Conservation (phyloP, 495 filamentous ascomycete species). For the Tetracladium setigerum region DNA sequence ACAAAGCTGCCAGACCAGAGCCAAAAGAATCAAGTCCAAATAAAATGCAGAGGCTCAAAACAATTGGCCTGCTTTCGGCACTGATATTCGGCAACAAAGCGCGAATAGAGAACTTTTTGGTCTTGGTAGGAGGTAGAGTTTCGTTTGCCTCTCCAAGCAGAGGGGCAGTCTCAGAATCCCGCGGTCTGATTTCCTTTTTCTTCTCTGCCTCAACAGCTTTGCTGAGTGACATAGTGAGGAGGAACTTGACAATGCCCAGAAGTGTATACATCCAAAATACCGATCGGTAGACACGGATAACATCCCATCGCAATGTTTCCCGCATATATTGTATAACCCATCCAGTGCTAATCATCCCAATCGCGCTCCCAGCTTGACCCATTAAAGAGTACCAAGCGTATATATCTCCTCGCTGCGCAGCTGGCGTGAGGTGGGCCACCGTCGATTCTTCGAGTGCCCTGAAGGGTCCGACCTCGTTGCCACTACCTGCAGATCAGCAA, state of each 20-base stretch:
- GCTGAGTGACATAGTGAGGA: constrained; percentile 52
- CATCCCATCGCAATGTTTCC: constrained; percentile 40
- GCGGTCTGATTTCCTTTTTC: neutral
- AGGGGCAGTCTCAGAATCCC: constrained; percentile 33
- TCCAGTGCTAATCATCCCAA: constrained; percentile 59
- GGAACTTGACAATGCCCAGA: constrained; percentile 60
- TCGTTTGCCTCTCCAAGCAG: constrained; percentile 16
- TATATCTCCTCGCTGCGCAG: constrained; percentile 58
- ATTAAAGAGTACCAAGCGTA: constrained; percentile 77
- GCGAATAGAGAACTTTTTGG: neutral
- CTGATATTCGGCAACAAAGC: constrained; percentile 45
- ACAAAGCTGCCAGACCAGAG: constrained; percentile 67
- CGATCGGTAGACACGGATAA: constrained; percentile 52
- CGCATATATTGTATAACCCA: constrained; percentile 51
- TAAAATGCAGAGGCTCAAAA: constrained; percentile 65
- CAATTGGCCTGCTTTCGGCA: constrained; percentile 45
- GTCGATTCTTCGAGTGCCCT: constrained; percentile 80
- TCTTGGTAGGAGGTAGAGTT: constrained; percentile 10
- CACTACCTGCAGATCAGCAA: constrained; percentile 32
- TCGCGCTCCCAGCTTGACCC: constrained; percentile 54
- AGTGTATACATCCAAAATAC: constrained; percentile 65
- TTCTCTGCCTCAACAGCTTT: constrained; percentile 48
- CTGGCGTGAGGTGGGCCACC: constrained; percentile 61
- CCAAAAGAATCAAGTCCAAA: constrained; percentile 74
- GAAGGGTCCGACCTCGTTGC: constrained; percentile 76